These are phyloP conservation scores for Exophiala calicioides DNA, from an alignment of 2,329 filamentous ascomycete species.

Conservation along the genomic window DNA sequence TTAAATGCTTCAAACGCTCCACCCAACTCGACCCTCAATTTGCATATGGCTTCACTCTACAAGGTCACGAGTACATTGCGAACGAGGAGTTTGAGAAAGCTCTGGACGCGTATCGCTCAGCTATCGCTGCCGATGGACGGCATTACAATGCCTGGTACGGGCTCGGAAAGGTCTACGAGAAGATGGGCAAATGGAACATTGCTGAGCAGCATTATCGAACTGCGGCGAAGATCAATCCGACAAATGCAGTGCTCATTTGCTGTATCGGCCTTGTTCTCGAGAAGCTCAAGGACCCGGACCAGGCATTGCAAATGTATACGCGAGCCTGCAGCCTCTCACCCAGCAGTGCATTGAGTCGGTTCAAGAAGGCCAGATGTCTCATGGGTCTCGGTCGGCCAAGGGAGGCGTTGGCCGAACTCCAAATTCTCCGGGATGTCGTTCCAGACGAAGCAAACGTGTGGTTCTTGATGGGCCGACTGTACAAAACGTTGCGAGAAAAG, in stretches of 20 bases:
- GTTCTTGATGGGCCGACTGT: conserved; percentile 75
- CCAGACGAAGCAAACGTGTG: conserved; percentile 96
- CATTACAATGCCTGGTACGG: conserved; percentile 99
- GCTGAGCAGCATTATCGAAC: conserved; percentile 89
- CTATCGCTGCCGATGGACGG: conserved; percentile 79
- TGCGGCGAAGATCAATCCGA: conserved; percentile 86
- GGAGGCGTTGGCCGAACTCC: conserved; percentile 76
- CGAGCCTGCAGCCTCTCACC: conserved; percentile 82
- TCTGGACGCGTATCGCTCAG: conserved; percentile 79
- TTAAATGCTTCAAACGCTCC: conserved; percentile 91
- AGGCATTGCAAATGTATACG: conserved; percentile 77
- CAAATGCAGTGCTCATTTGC: conserved; percentile 87
- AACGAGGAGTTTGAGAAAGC: conserved; percentile 99
- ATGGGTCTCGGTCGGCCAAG: conserved; percentile 71
- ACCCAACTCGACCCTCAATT: conserved; percentile 88
- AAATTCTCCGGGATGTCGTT: conserved; percentile 84
- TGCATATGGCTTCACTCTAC: conserved; percentile 91
- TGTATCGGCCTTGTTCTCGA: conserved; percentile 90
- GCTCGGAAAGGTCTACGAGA: conserved; percentile 77
- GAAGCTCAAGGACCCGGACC: conserved; percentile 77
- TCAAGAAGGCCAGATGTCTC: conserved; percentile 87
- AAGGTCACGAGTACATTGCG: conserved; percentile 91
- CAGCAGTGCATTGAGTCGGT: conserved; percentile 76
- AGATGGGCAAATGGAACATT: conserved; percentile 85
- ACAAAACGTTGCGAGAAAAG: conserved; percentile 60